Conservation (phyloP, 1,284 basidiomycete species). For the Irpex sp. region DNA sequence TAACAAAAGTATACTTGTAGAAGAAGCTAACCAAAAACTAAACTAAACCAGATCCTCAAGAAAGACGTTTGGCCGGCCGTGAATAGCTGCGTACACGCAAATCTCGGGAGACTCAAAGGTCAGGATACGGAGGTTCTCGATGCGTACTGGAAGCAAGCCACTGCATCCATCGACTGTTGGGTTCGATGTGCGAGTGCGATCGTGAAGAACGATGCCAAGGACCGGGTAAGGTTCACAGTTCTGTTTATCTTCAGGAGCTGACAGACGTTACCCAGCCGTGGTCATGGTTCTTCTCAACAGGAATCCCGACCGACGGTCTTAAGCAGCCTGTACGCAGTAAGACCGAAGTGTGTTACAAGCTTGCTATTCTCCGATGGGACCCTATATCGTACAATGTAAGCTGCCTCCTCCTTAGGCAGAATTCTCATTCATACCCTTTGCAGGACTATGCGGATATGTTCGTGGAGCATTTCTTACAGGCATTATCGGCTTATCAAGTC, state of each 20-base stretch:
- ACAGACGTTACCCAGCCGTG: neutral
- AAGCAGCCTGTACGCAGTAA: constrained; percentile 54
- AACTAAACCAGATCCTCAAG: neutral
- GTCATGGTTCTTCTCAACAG: constrained; percentile 41
- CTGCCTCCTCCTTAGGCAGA: neutral
- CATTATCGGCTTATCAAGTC: constrained; percentile 47
- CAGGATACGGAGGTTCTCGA: constrained; percentile 25
- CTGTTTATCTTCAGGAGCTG: neutral
- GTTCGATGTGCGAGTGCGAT: constrained; percentile 68
- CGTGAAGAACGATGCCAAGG: constrained; percentile 29
- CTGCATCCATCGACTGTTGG: constrained; percentile 61
- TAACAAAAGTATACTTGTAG: constrained; percentile 27
- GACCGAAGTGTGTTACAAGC: constrained; percentile 69
- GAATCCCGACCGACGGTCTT: constrained; percentile 60
- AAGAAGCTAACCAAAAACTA: constrained; percentile 1
- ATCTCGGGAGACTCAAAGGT: constrained; percentile 23
- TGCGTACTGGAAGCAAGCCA: constrained; percentile 46
- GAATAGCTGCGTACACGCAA: constrained; percentile 17
- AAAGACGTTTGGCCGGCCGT: neutral
- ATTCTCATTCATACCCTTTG: neutral
- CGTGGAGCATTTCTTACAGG: constrained; percentile 53
- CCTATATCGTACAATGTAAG: constrained; percentile 57
- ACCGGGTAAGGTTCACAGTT: constrained; percentile 8
- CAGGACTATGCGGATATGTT: constrained; percentile 54
- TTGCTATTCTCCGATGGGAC: constrained; percentile 62